Evolutionary conservation across 371 early-diverging fungal species (phyloP).

Genomic region (Syncephalis fuscata): DNA sequence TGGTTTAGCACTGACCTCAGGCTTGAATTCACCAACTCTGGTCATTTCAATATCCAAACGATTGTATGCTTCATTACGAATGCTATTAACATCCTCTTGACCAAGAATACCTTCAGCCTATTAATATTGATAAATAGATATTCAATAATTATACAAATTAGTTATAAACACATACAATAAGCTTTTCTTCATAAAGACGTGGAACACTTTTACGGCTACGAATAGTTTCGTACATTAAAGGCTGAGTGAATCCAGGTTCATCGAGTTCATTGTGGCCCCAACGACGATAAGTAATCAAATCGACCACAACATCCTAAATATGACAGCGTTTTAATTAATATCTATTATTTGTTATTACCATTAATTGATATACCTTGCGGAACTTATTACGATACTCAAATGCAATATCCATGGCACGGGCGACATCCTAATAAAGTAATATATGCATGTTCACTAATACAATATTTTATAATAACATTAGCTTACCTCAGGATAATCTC

Average conservation of each 20-base stretch:
- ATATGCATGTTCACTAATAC: not conserved
- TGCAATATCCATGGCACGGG: conserved; percentile 65
- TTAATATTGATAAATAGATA: not conserved
- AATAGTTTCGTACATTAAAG: conserved; percentile 88
- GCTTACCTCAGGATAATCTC: conserved; percentile 62
- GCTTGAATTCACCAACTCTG: conserved; percentile 28
- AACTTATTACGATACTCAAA: conserved; percentile 83
- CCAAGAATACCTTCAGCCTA: conserved; percentile 13
- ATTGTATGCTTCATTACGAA: conserved; percentile 32
- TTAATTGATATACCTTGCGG: conserved; percentile 31
- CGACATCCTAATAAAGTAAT: conserved; percentile 48
- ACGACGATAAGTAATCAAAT: conserved; percentile 83
- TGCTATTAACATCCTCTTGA: conserved; percentile 21
- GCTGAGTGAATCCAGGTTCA: conserved; percentile 95
- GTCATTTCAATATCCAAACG: conserved; percentile 39
- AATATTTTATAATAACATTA: conserved; percentile 4
- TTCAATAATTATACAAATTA: not conserved
- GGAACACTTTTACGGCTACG: conserved; percentile 68
- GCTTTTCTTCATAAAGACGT: conserved; percentile 54
- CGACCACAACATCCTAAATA: conserved; percentile 62
- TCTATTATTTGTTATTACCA: conserved; percentile 14
- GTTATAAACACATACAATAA: conserved; percentile 6
- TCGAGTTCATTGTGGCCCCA: conserved; percentile 97
- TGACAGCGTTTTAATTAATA: conserved; percentile 4
- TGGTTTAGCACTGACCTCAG: conserved; percentile 15